Evolutionary conservation across 1,284 basidiomycete genomes (phyloP).

Genomic region (Bjerkandera adusta): DNA sequence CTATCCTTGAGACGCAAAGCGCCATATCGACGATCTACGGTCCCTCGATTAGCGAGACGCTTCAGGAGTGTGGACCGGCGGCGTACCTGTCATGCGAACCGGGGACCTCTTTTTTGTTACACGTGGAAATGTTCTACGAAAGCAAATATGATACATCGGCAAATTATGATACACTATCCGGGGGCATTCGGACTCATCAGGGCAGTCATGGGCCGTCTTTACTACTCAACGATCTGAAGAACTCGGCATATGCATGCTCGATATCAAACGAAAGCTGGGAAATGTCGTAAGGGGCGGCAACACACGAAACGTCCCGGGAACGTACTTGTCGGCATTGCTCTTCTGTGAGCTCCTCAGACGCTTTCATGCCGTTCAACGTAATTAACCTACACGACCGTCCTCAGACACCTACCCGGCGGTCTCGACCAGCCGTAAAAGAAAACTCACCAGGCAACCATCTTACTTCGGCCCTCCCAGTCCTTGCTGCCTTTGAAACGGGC

Average conservation of each 20-base stretch:
- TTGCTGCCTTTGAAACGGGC: constrained; percentile 90
- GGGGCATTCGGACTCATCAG: neutral
- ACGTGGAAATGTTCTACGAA: no score
- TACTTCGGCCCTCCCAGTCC: constrained; percentile 92
- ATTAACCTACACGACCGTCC: constrained; percentile 69
- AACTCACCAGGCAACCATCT: constrained; percentile 86
- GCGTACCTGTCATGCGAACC: no score
- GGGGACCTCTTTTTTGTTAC: no score
- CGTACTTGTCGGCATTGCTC: constrained; percentile 90
- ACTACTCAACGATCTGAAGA: constrained; percentile 82
- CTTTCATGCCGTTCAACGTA: constrained; percentile 95
- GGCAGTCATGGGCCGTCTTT: constrained; percentile 25
- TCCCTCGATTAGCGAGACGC: no score
- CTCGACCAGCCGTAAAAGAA: neutral
- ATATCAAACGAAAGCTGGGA: constrained; percentile 91
- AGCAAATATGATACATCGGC: neutral
- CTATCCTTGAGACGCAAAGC: no score
- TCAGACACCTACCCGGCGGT: no score
- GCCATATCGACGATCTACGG: no score
- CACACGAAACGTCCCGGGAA: neutral
- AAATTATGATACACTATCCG: no score
- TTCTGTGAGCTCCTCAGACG: constrained; percentile 94
- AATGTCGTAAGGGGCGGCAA: neutral
- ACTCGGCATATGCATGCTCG: constrained; percentile 95
- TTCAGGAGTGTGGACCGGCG: no score